Conservation (phyloP, 2,329 filamentous ascomycete species). For the Talaromyces sp. region DNA sequence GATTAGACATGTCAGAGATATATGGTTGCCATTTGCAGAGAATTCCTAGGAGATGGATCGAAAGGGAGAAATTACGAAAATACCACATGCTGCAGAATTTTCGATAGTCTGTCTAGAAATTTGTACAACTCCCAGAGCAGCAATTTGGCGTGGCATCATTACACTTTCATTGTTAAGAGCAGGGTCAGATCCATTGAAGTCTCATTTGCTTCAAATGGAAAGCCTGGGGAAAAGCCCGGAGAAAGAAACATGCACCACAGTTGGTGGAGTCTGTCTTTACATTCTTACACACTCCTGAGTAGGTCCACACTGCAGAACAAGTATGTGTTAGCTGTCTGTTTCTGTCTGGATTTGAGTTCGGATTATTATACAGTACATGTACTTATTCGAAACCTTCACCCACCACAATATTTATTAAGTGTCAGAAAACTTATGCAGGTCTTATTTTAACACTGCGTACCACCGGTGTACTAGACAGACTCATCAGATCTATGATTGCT, state of each 20-base stretch:
- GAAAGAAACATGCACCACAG: not conserved
- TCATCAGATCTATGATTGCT: not conserved
- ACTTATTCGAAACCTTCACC: not conserved
- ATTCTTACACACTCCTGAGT: not conserved
- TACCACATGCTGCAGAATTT: not conserved
- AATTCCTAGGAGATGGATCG: too few species aligned
- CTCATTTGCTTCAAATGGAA: not conserved
- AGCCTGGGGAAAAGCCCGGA: too few species aligned
- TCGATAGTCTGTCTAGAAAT: not conserved
- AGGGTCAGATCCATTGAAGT: not conserved
- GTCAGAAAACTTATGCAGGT: not conserved
- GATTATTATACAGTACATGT: not conserved
- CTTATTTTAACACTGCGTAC: not conserved
- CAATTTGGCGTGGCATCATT: not conserved
- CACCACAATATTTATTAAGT: not conserved
- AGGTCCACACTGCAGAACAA: not conserved
- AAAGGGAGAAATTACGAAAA: not conserved
- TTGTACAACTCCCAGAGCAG: not conserved
- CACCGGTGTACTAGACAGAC: not conserved
- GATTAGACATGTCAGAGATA: not conserved
- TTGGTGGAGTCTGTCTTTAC: not conserved
- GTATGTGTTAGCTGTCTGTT: not conserved
- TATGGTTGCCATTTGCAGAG: too few species aligned
- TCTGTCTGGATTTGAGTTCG: not conserved
- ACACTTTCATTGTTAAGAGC: not conserved